Evolutionary conservation across 805 yeast genomes (phyloP), one percentile per base, ranked within the genome.

Genomic region (Candida ipomoeae): DNA sequence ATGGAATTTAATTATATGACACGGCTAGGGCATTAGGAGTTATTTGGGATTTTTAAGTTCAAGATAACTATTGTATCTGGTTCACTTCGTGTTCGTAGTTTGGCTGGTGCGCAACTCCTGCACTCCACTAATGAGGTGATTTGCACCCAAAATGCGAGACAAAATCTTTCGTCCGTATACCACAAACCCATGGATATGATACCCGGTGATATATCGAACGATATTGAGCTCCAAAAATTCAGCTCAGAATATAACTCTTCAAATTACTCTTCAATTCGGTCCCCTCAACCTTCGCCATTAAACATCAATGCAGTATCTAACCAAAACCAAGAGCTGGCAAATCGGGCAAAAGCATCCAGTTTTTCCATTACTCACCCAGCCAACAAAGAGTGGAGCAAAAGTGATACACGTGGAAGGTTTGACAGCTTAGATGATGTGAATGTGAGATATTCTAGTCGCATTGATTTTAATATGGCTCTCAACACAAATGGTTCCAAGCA

Each of bases 81-180:
- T 26, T 2, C 29, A 26, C 29, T 26, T 26, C 29, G 29, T 26
- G 29, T 26, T 26, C 11, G 11, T 26, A 8, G 29, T 26, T 26
- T 26, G 4, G 11, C 29, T 4, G 10, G 29, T 26, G 29, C 29
- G 35, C 35, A 33, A 14, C n/a, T 40, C 43, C 43, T 40, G 43
- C 34, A 40, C 10, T 29, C 13, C 41, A 26, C 10, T 6, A 1
- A 14, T 32, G 6, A 3, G 20, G 11, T 17, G 8, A 26, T 40
- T 40, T 40, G 43, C 43, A 40, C 34, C 43, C 43, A 40, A 15
- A 26, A 26, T 20, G 43, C 43, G 41, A n/a, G 14, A 17, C 32
- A 8, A 15, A 17, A 29, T 13, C 17, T 10, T 26, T 15, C 3
- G 34, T 29, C 10, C 20, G 6, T 17, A 15, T 40, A 40, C 29